phyloP scores from a whole-genome alignment of 768 basidiomycete genomes.

The Psilocybe tampanensis region DNA sequence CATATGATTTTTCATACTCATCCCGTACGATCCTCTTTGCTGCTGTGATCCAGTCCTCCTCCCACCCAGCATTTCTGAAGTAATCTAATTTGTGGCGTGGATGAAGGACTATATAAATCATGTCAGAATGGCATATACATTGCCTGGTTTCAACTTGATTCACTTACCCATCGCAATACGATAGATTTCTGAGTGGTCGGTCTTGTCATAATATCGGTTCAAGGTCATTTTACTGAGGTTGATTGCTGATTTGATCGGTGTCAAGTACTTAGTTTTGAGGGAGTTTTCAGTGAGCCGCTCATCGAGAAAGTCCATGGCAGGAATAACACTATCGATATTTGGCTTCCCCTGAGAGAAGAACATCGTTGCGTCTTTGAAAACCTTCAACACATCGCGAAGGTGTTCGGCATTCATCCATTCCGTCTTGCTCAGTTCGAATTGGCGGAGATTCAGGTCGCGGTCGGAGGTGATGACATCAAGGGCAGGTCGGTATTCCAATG shows the following conservation, averaged over 20 bases:
- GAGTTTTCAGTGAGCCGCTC: too few relatives aligned
- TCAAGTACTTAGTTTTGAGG: too few relatives aligned
- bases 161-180: constrained; percentile 28
- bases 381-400: constrained; percentile 30
- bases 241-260: not conserved
- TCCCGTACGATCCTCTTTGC: constrained; percentile 14
- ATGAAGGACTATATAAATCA: constrained; percentile 20
- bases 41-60: constrained; percentile 22
- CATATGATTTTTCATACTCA: not conserved
- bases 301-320: not conserved
- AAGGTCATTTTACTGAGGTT: constrained; percentile 19
- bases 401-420: constrained; percentile 38
- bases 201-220: constrained; percentile 22
- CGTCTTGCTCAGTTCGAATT: constrained; percentile 23
- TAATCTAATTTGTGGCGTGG: constrained; percentile 27
- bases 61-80: constrained; percentile 23
- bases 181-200: constrained; percentile 17
- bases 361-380: constrained; percentile 5
- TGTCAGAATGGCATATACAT: not conserved
- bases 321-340: not conserved
- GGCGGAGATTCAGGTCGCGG: constrained; percentile 18
- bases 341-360: constrained; percentile 1
- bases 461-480: constrained; percentile 27
- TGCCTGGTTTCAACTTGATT: not conserved
- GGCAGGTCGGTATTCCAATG: constrained; percentile 26